These are phyloP conservation scores for Aphanocladium album DNA, from an alignment of 2,329 filamentous ascomycete species.

Conservation along the genomic window DNA sequence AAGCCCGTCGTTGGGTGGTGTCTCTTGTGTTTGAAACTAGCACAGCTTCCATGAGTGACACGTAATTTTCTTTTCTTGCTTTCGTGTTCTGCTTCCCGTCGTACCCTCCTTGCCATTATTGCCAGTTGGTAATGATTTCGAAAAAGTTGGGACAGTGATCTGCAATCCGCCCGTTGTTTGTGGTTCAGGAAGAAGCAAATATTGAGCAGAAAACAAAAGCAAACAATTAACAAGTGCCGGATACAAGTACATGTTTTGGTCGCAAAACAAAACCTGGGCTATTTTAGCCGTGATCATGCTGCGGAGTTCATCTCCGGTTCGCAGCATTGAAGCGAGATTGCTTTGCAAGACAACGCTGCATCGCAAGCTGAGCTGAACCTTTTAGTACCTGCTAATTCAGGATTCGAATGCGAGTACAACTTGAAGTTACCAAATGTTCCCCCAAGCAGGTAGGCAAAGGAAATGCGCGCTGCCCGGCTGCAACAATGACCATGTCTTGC, in stretches of 20 bases:
- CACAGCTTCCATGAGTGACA: not conserved
- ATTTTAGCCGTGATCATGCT: not conserved
- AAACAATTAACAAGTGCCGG: not conserved
- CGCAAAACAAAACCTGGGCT: not conserved
- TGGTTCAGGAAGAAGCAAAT: not conserved
- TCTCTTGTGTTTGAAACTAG: not conserved
- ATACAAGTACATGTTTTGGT: not conserved
- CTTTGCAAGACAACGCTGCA: not conserved
- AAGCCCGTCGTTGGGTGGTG: not conserved
- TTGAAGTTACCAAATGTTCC: no score
- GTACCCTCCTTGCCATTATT: not conserved
- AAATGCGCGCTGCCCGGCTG: not conserved
- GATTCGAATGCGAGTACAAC: not conserved
- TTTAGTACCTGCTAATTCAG: not conserved
- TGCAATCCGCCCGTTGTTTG: not conserved
- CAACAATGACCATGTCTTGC: not conserved
- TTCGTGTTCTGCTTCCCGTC: not conserved
- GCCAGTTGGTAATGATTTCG: not conserved
- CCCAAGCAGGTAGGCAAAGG: not conserved
- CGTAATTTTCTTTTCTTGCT: not conserved
- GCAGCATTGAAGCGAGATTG: not conserved
- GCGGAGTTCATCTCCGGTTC: not conserved
- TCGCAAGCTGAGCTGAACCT: not conserved
- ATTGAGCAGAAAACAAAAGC: not conserved
- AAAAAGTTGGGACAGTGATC: not conserved